phyloP scores from a whole-genome alignment of 768 basidiomycete species.

The Daedaleopsis sinensis region DNA sequence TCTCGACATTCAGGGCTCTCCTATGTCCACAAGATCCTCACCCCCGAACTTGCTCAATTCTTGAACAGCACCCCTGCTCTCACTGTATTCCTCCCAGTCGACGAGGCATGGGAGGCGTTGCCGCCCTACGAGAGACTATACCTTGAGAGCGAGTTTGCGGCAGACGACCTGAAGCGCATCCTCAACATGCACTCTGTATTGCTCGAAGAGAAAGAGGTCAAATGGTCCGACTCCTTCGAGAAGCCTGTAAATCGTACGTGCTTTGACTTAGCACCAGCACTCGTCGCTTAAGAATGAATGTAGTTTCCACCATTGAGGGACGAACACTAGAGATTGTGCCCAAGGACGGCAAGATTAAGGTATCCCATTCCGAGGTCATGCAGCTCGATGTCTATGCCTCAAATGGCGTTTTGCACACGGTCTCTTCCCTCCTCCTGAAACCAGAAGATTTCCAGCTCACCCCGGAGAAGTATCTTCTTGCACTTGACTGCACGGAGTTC shows the following conservation, averaged over 20 bases:
- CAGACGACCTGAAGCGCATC: constrained; percentile 77
- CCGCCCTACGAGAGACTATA: constrained; percentile 82
- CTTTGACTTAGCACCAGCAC: constrained; percentile 4
- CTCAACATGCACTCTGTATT: constrained; percentile 75
- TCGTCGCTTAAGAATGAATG: constrained; percentile 5
- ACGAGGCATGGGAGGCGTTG: constrained; percentile 82
- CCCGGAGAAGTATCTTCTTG: constrained; percentile 93
- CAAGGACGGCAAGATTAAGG: constrained; percentile 50
- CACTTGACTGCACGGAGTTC: constrained; percentile 89
- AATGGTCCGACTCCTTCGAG: constrained; percentile 67
- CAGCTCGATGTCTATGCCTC: constrained; percentile 89
- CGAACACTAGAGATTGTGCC: constrained; percentile 61
- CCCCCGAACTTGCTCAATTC: constrained; percentile 53
- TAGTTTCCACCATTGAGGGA: constrained; percentile 76
- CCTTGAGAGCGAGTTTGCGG: constrained; percentile 85
- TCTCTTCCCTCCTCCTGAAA: constrained; percentile 82
- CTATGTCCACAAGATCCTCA: constrained; percentile 76
- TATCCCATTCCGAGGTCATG: constrained; percentile 62
- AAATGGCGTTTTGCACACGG: constrained; percentile 92
- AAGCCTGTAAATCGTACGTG: constrained; percentile 53
- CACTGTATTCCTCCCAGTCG: constrained; percentile 87
- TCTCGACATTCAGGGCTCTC: constrained; percentile 61
- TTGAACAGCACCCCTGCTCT: constrained; percentile 72
- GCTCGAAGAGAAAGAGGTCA: constrained; percentile 51
- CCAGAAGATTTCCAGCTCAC: constrained; percentile 77